Conservation (phyloP, 176 grass and related monocot genomes). For the Tuctoria greenei region DNA sequence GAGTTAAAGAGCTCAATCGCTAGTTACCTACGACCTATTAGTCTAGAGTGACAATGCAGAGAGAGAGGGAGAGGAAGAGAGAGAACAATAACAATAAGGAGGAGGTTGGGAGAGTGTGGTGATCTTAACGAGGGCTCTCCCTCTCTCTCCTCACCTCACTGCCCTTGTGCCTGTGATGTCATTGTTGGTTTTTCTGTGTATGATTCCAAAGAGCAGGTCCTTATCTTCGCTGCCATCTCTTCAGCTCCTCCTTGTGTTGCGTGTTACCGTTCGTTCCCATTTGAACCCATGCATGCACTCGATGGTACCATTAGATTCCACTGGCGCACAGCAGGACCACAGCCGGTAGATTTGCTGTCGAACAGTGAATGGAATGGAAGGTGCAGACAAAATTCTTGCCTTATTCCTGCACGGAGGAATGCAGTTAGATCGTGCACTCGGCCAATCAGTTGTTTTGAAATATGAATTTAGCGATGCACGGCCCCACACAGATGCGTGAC, state of each 20-base stretch:
- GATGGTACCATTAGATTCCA: not conserved
- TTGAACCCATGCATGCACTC: conserved; percentile 18
- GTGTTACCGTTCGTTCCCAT: not conserved
- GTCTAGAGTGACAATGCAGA: not conserved
- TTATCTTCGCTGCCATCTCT: conserved; percentile 38
- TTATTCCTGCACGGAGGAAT: not conserved
- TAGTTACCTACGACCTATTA: not conserved
- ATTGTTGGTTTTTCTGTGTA: conserved; percentile 47
- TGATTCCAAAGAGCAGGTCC: conserved; percentile 45
- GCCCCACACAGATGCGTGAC: conserved; percentile 17
- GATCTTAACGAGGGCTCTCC: conserved; percentile 49
- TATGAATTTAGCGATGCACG: no score
- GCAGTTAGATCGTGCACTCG: not conserved
- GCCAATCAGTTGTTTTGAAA: no score
- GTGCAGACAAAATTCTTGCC: not conserved
- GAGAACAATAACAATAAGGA: not conserved
- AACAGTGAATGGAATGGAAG: not conserved
- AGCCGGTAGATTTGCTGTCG: conserved; percentile 31
- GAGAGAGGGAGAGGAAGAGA: not conserved
- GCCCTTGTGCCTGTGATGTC: conserved; percentile 37
- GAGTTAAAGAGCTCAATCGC: not conserved
- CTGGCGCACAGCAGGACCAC: not conserved
- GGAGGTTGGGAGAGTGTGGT: conserved; percentile 33
- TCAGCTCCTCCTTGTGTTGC: not conserved
- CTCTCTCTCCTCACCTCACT: not conserved